These are phyloP conservation scores for Trichothecium roseum DNA, from an alignment of 2,329 filamentous ascomycete species.

Conservation along the genomic window DNA sequence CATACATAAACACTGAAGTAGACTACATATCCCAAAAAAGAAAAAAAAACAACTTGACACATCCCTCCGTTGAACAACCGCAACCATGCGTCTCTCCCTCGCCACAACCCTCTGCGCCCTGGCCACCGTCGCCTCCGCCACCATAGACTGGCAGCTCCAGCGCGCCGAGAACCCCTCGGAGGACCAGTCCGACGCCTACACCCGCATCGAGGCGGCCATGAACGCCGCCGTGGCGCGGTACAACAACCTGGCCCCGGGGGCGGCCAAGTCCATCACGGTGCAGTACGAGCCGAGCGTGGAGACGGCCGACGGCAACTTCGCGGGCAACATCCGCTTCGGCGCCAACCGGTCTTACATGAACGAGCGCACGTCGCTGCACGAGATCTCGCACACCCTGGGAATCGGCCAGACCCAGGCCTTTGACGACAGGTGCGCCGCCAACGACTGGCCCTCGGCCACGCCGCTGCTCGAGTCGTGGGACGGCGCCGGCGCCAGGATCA, in stretches of 20 bases:
- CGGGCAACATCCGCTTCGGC: slow-evolving; percentile 36
- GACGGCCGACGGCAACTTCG: slow-evolving; percentile 34
- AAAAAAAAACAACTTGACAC: too few species aligned
- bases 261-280: slow-evolving; percentile 27
- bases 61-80: too few species aligned
- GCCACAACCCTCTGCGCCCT: slow-evolving; percentile 16
- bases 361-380: slow-evolving; percentile 36
- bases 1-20: too few species aligned
- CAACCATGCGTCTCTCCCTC: slow-evolving; percentile 24
- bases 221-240: slow-evolving; percentile 27
- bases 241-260: slow-evolving; percentile 16
- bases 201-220: slow-evolving; percentile 31
- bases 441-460: slow-evolving; percentile 29
- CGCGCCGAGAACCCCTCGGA: slow-evolving; percentile 25
- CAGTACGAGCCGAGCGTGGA: slow-evolving; percentile 31
- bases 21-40: too few species aligned
- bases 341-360: slow-evolving; percentile 34
- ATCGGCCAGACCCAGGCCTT: slow-evolving; percentile 33
- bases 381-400: slow-evolving; percentile 36
- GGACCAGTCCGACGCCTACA: slow-evolving; percentile 32
- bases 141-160: slow-evolving; percentile 26
- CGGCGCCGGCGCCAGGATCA: slow-evolving; percentile 23
- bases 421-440: slow-evolving; percentile 23
- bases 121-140: slow-evolving; percentile 21
- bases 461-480: slow-evolving; percentile 30